Evolutionary conservation across 306 rosid genomes (phyloP).

Genomic region (Mimosa bimucronata): DNA sequence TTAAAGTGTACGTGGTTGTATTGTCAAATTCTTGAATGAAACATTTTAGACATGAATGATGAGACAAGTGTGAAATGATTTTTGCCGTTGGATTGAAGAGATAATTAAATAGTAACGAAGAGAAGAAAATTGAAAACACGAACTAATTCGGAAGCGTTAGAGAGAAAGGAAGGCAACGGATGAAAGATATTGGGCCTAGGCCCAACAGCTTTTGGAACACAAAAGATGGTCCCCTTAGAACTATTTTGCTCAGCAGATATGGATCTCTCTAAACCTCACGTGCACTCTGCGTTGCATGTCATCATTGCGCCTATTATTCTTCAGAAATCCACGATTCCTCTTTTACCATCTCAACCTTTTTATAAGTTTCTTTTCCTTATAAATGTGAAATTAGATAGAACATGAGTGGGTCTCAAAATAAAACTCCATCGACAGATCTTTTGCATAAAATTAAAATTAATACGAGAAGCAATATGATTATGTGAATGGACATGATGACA

Average conservation of each 20-base stretch:
- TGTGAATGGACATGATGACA: constrained; percentile 2
- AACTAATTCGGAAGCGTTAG: neutral
- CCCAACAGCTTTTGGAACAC: constrained; percentile 23
- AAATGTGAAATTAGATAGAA: no score
- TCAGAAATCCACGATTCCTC: neutral
- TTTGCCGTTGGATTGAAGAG: neutral
- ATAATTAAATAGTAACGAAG: neutral
- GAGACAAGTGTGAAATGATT: neutral
- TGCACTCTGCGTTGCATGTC: constrained; percentile 29
- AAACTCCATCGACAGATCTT: neutral
- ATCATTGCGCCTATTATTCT: neutral
- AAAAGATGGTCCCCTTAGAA: neutral
- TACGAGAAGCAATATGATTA: neutral
- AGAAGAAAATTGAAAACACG: neutral
- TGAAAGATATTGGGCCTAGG: constrained; percentile 29
- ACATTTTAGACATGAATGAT: neutral
- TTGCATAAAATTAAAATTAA: neutral
- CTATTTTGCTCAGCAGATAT: neutral
- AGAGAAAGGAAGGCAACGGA: neutral
- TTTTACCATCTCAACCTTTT: neutral
- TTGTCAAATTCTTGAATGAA: neutral
- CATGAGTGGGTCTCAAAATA: neutral
- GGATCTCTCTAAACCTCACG: constrained; percentile 35
- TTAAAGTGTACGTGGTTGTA: neutral
- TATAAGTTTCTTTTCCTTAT: neutral